phyloP scores from a whole-genome alignment of 1,139 yeast genomes.

The Candida neerlandica region DNA sequence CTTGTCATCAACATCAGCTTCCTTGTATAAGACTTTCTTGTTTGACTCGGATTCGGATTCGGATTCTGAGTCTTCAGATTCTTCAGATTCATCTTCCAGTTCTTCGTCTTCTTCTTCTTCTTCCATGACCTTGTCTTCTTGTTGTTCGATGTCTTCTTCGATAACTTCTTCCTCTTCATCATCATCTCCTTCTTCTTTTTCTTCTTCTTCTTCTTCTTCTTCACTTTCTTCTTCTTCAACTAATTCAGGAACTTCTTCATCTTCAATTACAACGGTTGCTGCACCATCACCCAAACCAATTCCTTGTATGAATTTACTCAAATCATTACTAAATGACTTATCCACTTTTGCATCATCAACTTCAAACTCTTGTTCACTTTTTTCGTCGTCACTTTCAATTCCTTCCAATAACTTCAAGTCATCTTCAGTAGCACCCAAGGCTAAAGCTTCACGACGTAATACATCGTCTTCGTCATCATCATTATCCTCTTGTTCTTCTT shows the following conservation, averaged over 20 bases:
- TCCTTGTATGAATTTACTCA: constrained; percentile 65
- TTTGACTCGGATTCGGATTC: constrained; percentile 13
- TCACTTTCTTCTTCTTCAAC: constrained; percentile 31
- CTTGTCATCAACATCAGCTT: constrained; percentile 20
- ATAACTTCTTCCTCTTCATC: constrained; percentile 22
- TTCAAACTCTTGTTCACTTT: constrained; percentile 64
- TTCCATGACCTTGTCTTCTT: constrained; percentile 22
- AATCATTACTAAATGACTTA: constrained; percentile 54
- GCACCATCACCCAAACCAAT: constrained; percentile 60
- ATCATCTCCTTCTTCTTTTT: constrained; percentile 29
- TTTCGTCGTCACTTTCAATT: constrained; percentile 48
- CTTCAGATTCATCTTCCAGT: constrained; percentile 17
- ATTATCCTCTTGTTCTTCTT: not conserved
- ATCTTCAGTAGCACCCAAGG: constrained; percentile 68
- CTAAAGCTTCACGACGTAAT: constrained; percentile 68
- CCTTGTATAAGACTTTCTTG: constrained; percentile 21
- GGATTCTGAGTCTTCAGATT: constrained; percentile 3
- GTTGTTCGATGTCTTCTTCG: constrained; percentile 19
- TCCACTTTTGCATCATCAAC: constrained; percentile 44
- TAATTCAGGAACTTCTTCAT: constrained; percentile 32
- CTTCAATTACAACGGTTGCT: constrained; percentile 36
- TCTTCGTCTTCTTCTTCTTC: constrained; percentile 19
- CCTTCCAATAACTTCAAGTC: constrained; percentile 58
- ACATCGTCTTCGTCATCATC: constrained; percentile 32
- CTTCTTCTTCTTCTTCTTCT: constrained; percentile 28